Conservation (phyloP, 352 stramenopile genomes). For the Phytopythium chamaehyphon region DNA sequence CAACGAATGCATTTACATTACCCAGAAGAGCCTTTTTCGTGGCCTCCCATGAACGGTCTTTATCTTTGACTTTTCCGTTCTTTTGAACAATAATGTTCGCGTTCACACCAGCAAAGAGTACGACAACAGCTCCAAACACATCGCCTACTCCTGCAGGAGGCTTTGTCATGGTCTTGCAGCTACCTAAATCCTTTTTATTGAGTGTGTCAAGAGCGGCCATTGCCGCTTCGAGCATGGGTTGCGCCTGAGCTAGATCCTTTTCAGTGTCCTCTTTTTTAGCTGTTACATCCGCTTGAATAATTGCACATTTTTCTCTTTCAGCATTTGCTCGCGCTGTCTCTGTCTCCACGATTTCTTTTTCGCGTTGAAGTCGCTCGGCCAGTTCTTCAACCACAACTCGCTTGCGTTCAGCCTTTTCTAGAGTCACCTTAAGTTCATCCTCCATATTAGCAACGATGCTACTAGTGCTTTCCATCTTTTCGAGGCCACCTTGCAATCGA, state of each 20-base stretch:
- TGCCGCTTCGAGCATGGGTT: constrained; percentile 81
- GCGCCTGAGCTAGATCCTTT: constrained; percentile 62
- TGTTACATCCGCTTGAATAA: constrained; percentile 91
- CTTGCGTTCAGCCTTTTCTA: constrained; percentile 92
- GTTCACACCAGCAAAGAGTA: constrained; percentile 76
- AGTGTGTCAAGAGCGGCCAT: constrained; percentile 89
- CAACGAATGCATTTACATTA: constrained; percentile 93
- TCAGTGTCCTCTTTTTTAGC: constrained; percentile 87
- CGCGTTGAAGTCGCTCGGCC: constrained; percentile 82
- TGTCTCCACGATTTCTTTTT: constrained; percentile 92
- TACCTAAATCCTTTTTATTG: constrained; percentile 88
- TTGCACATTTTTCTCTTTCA: constrained; percentile 87
- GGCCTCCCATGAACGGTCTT: constrained; percentile 92
- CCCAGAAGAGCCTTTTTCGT: constrained; percentile 90
- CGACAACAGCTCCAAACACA: constrained; percentile 74
- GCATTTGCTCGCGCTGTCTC: constrained; percentile 90
- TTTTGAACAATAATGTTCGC: constrained; percentile 80
- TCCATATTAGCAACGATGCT: constrained; percentile 92
- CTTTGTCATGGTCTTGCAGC: constrained; percentile 92
- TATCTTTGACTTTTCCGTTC: constrained; percentile 93
- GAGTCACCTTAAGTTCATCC: constrained; percentile 85
- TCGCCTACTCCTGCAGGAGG: constrained; percentile 85
- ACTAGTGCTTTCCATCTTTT: constrained; percentile 88
- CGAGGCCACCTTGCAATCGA: constrained; percentile 83
- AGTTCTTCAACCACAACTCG: constrained; percentile 92